Evolutionary conservation across 2,329 filamentous ascomycete genomes (phyloP), one percentile per base, ranked within the genome.

Genomic region (Fonsecaea multimorphosa): DNA sequence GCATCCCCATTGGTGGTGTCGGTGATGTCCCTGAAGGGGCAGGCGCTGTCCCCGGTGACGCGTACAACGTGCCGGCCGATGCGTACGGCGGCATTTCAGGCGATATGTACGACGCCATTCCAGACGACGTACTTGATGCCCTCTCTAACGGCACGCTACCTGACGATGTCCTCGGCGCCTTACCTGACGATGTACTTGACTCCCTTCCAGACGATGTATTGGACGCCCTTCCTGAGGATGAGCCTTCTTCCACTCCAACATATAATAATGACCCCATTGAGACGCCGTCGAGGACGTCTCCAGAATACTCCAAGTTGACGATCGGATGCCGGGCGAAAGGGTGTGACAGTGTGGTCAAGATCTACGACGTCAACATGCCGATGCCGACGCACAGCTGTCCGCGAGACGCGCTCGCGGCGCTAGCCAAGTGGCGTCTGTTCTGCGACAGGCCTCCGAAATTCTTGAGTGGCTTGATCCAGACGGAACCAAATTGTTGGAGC

Each of bases 351-450:
- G 32, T 32, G 32, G 55, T 36, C 31, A 57, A 40, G 22, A 8
- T 40, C 54, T 57, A 36, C 52, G 36, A 63, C 60, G 24, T 29
- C 22, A 16, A 5, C 53, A 22, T 56, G 29, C 60, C 60, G 24
- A 22, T 46, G 11, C 51, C 51, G 36, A 16, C 32, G 14, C 60
- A 63, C 52, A 56, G 27, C 53, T 63, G 60, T 36, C 46, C 49
- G 6, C 60, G 60, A 12, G 60, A 63, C 34, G 60, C 60, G 12
- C 51, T 63, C 9, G 56, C 60, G 1, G 60, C 60, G 14, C 60
- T 56, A 1, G 53, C 53, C 52, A 63, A 59, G 22, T 64, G 54
- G 54, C 40, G 44, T 14, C 32, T 59, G 14, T 54, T 44, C 40
- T 58, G 61, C 56, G 31, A 64, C 55, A 34, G 22, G 22, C 19